Evolutionary conservation across 2,329 filamentous ascomycete genomes (phyloP).

Genomic region (Aspergillus ochraceus): DNA sequence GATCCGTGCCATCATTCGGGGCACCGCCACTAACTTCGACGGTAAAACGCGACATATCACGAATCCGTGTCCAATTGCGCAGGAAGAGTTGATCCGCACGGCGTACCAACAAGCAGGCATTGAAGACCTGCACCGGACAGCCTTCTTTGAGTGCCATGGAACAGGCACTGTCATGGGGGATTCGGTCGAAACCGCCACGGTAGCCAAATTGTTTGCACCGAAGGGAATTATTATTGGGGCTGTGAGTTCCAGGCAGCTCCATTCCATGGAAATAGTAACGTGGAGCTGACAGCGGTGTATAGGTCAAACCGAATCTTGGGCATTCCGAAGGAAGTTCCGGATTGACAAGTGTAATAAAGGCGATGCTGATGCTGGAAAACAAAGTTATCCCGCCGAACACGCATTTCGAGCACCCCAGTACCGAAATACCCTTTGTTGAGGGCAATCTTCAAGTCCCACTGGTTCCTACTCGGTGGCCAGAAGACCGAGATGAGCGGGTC

Average conservation of each 20-base stretch:
- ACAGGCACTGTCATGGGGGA: conserved; percentile 1
- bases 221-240: neutral
- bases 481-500: conserved; percentile 3
- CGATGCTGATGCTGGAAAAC: neutral
- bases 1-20: neutral
- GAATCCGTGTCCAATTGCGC: neutral
- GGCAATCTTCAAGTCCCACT: conserved; percentile 7
- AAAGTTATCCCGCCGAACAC: neutral
- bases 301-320: conserved; percentile 6
- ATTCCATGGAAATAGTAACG: neutral
- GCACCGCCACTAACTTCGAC: neutral
- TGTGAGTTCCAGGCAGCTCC: neutral
- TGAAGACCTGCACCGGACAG: neutral
- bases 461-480: conserved; percentile 8
- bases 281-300: neutral
- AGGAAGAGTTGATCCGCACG: neutral
- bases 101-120: neutral
- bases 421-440: neutral
- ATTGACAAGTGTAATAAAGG: conserved; percentile 3
- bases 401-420: conserved; percentile 5
- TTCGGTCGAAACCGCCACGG: neutral
- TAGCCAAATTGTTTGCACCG: neutral
- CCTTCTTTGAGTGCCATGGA: conserved; percentile 3
- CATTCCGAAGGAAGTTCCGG: conserved; percentile 5
- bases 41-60: neutral